These are phyloP conservation scores for Trypanosoma scelopori DNA, from an alignment of 208 protist species.

Conservation along the genomic window DNA sequence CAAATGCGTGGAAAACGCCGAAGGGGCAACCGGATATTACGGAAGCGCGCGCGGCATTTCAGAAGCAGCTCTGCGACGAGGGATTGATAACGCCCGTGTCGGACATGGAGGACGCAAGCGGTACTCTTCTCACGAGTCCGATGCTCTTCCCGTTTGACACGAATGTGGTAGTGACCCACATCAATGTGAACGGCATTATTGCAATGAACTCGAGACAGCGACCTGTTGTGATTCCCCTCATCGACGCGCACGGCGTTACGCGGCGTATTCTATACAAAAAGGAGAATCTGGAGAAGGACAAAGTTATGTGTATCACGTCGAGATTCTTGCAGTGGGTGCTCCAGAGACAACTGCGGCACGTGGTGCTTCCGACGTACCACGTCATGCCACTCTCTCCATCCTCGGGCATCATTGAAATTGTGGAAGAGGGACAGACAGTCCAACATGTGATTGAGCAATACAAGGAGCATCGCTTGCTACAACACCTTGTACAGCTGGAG, in stretches of 20 bases:
- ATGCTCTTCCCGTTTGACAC: constrained; percentile 36
- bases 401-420: constrained; percentile 75
- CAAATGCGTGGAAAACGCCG: not conserved
- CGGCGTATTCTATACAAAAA: constrained; percentile 72
- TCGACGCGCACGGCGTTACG: constrained; percentile 14
- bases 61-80: constrained; percentile 1
- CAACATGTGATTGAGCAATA: constrained; percentile 24
- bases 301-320: constrained; percentile 77
- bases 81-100: not conserved
- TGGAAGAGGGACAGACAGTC: constrained; percentile 35
- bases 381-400: constrained; percentile 58
- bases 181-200: constrained; percentile 21
- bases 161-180: constrained; percentile 22
- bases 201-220: constrained; percentile 28
- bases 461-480: constrained; percentile 27
- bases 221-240: constrained; percentile 32
- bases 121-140: constrained; percentile 1
- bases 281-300: constrained; percentile 73
- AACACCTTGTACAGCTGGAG: constrained; percentile 20
- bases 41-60: constrained; percentile 7
- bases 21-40: constrained; percentile 1
- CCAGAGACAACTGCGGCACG: constrained; percentile 34
- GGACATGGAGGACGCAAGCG: not conserved
- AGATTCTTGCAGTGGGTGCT: constrained; percentile 63
- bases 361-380: constrained; percentile 63